These are phyloP conservation scores for Neurospora crassa DNA, from an alignment of 2,329 filamentous ascomycete species.

Conservation along the genomic window DNA sequence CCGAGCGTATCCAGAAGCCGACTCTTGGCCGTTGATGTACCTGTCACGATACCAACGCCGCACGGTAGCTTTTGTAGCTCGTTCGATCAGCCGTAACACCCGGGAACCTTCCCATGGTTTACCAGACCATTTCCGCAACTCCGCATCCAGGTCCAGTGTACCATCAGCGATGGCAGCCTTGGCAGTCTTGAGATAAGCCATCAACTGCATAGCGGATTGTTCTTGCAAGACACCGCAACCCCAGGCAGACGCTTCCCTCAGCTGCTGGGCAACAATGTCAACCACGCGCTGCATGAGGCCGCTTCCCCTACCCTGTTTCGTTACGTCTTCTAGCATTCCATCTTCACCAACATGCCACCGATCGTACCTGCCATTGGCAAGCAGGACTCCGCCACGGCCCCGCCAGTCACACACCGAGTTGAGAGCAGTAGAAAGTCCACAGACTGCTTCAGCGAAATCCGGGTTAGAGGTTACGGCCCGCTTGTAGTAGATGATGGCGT, in stretches of 20 bases:
- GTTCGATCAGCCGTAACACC: constrained; percentile 73
- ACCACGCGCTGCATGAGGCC: constrained; percentile 89
- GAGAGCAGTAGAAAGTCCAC: constrained; percentile 84
- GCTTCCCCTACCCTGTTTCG: constrained; percentile 47
- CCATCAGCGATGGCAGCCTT: constrained; percentile 25
- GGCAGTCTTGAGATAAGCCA: constrained; percentile 34
- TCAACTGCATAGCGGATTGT: constrained; percentile 40
- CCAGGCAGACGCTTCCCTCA: constrained; percentile 80
- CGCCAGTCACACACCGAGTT: constrained; percentile 96
- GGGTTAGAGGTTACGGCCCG: constrained; percentile 87
- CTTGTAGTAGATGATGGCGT: constrained; percentile 87
- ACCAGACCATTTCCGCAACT: constrained; percentile 54
- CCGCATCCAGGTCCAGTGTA: constrained; percentile 28
- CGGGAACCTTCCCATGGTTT: constrained; percentile 83
- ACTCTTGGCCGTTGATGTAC: constrained; percentile 52
- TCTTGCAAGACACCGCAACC: constrained; percentile 61
- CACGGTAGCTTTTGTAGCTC: constrained; percentile 65
- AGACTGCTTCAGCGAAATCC: constrained; percentile 93
- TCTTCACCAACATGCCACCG: constrained; percentile 87
- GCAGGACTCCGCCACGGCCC: constrained; percentile 74
- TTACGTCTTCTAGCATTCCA: constrained; percentile 73
- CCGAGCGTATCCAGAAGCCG: constrained; percentile 54
- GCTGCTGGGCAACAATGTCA: constrained; percentile 80
- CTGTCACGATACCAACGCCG: constrained; percentile 85
- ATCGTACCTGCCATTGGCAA: constrained; percentile 65